Evolutionary conservation across 2,329 filamentous ascomycete genomes (phyloP), one percentile per base, ranked within the genome.

Genomic region (Aotearoamyces nothofagi): DNA sequence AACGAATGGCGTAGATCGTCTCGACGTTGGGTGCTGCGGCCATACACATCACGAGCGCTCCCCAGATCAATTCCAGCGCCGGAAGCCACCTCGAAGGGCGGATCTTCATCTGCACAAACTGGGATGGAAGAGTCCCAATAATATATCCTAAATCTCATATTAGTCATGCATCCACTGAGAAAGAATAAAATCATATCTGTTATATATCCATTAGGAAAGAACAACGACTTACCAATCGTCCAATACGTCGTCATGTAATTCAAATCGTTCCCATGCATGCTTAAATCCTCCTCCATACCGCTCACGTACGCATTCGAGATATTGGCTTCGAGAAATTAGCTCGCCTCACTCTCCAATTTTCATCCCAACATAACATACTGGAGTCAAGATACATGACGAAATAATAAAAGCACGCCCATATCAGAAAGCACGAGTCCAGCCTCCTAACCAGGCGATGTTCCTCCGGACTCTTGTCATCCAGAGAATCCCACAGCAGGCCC

Each of bases 361-460:
- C n/a, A n/a, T n/a, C n/a, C n/a, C n/a, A n/a, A n/a, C n/a, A n/a
- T n/a, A n/a, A n/a, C n/a, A n/a, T n/a, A n/a, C n/a, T n/a, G n/a
- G n/a, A n/a, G n/a, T n/a, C n/a, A n/a, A n/a, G n/a, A n/a, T n/a
- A n/a, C n/a, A n/a, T n/a, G n/a, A n/a, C n/a, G n/a, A n/a, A n/a
- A n/a, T n/a, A n/a, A n/a, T n/a, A n/a, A n/a, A n/a, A n/a, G n/a
- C n/a, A n/a, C n/a, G n/a, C n/a, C n/a, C n/a, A n/a, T n/a, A n/a
- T n/a, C 0, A 71, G 56, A 17, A 71, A 62, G 3, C 69, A 46
- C 0, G 63, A 43, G 33, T 72, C 66, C 5, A 72, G 54, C 40
- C 70, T 71, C 19, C 59, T 36, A 19, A 73, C 61, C 3, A 71
- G 48, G 33, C 53, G 55, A 15, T 61, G 52, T 36, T 70, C 64